These are phyloP conservation scores for Picea glauca DNA, from an alignment of 75 land plant genomes.

Conservation along the genomic window DNA sequence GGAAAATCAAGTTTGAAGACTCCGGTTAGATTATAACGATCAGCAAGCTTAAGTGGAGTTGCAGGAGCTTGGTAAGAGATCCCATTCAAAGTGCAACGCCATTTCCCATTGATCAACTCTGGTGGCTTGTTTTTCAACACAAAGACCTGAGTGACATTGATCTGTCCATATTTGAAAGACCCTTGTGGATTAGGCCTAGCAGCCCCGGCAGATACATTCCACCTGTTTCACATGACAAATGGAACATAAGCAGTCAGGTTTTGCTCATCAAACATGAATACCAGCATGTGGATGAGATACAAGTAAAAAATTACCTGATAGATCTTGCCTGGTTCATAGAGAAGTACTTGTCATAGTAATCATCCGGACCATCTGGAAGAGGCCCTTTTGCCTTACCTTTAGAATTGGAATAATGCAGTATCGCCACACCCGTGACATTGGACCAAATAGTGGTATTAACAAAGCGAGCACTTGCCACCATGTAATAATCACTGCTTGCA, in stretches of 20 bases:
- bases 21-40: conserved; percentile 49
- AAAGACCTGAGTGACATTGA: conserved; percentile 72
- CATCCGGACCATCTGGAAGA: conserved; percentile 66
- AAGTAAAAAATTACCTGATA: conserved; percentile 50
- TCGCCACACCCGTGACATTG: conserved; percentile 68
- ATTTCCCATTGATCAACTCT: conserved; percentile 49
- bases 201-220: conserved; percentile 86
- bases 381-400: conserved; percentile 60
- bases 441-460: conserved; percentile 67
- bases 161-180: conserved; percentile 78
- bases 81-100: conserved; percentile 61
- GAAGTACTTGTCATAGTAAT: conserved; percentile 64
- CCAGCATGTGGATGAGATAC: background rate
- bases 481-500: conserved; percentile 79
- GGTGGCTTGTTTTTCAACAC: conserved; percentile 52
- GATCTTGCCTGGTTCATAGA: conserved; percentile 85
- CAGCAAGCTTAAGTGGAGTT: conserved; percentile 88
- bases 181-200: conserved; percentile 98
- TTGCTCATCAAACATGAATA: background rate
- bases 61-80: conserved; percentile 57
- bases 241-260: background rate
- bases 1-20: conserved; percentile 81
- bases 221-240: conserved; percentile 34
- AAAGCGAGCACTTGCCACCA: conserved; percentile 88
- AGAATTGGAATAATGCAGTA: conserved; percentile 63